phyloP scores from a whole-genome alignment of 2,329 filamentous ascomycete genomes.

The Trichocomaceae sp. region DNA sequence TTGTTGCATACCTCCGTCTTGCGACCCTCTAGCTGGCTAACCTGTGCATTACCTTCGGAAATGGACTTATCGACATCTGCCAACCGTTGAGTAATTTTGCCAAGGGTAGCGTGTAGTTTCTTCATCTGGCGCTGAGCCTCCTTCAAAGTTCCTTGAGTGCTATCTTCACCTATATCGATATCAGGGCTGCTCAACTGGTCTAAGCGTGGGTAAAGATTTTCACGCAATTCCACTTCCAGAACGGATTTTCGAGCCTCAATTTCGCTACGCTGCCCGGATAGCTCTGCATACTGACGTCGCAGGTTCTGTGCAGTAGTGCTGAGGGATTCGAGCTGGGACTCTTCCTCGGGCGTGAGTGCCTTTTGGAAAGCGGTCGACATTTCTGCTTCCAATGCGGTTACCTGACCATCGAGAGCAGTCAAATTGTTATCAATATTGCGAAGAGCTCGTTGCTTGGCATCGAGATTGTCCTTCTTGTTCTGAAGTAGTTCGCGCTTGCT shows the following conservation, averaged over 20 bases:
- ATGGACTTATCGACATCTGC: slow-evolving; percentile 68
- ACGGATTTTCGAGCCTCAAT: slow-evolving; percentile 74
- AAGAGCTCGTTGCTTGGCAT: slow-evolving; percentile 58
- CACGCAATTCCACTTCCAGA: slow-evolving; percentile 79
- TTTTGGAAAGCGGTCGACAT: slow-evolving; percentile 86
- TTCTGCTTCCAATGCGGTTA: slow-evolving; percentile 72
- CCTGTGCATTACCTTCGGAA: slow-evolving; percentile 50
- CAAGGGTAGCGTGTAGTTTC: slow-evolving; percentile 63
- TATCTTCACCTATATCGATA: slow-evolving; percentile 58
- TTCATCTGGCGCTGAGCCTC: slow-evolving; percentile 77
- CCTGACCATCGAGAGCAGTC: slow-evolving; percentile 66
- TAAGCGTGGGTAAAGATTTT: slow-evolving; percentile 78
- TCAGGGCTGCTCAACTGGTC: slow-evolving; percentile 77
- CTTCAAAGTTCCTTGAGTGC: slow-evolving; percentile 58
- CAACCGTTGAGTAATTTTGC: slow-evolving; percentile 61
- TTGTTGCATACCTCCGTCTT: slow-evolving; percentile 60
- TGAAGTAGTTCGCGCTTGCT: slow-evolving; percentile 69
- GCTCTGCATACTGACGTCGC: slow-evolving; percentile 67
- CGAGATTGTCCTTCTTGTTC: slow-evolving; percentile 65
- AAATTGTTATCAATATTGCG: slow-evolving; percentile 69
- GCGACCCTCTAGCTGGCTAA: slow-evolving; percentile 54
- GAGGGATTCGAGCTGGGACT: slow-evolving; percentile 67
- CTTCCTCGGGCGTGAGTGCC: slow-evolving; percentile 73
- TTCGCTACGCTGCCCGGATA: slow-evolving; percentile 66
- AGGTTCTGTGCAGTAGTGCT: slow-evolving; percentile 64